These are phyloP conservation scores for Scalesia atractyloides DNA, from an alignment of 129 eudicot species.

Conservation along the genomic window DNA sequence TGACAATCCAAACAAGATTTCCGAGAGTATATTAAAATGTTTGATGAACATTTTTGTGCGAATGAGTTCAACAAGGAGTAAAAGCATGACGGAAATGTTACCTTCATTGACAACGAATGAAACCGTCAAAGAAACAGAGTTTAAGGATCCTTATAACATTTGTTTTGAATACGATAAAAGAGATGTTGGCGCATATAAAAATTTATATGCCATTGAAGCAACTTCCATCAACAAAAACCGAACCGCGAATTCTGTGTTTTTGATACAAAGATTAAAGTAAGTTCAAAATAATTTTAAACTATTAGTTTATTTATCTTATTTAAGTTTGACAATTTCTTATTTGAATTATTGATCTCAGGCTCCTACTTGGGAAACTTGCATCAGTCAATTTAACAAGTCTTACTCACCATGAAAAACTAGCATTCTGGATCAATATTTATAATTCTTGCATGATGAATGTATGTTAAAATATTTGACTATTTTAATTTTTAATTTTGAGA, in stretches of 20 bases:
- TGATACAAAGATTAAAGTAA: slow-evolving; percentile 75
- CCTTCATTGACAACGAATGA: slow-evolving; percentile 44
- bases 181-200: slow-evolving; percentile 71
- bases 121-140: slow-evolving; percentile 36
- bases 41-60: slow-evolving; percentile 65
- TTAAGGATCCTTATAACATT: slow-evolving; percentile 67
- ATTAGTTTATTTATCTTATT: not conserved
- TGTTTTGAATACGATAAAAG: slow-evolving; percentile 50
- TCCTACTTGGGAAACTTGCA: slow-evolving; percentile 69
- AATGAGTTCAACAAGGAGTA: slow-evolving; percentile 63
- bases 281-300: slow-evolving; percentile 3
- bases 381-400: slow-evolving; percentile 53
- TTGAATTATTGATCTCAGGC: slow-evolving; percentile 40
- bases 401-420: slow-evolving; percentile 86
- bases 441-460: slow-evolving; percentile 98
- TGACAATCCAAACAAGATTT: slow-evolving; percentile 64
- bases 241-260: slow-evolving; percentile 58
- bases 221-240: slow-evolving; percentile 61
- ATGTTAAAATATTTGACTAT: slow-evolving; percentile 24
- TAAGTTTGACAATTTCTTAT: not conserved
- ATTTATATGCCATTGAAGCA: slow-evolving; percentile 60
- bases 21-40: slow-evolving; percentile 75
- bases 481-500: not conserved
- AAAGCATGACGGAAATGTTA: slow-evolving; percentile 41
- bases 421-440: slow-evolving; percentile 87